Evolutionary conservation across 768 basidiomycete species (phyloP).

Genomic region (Boletus pseudo-olivaceus): DNA sequence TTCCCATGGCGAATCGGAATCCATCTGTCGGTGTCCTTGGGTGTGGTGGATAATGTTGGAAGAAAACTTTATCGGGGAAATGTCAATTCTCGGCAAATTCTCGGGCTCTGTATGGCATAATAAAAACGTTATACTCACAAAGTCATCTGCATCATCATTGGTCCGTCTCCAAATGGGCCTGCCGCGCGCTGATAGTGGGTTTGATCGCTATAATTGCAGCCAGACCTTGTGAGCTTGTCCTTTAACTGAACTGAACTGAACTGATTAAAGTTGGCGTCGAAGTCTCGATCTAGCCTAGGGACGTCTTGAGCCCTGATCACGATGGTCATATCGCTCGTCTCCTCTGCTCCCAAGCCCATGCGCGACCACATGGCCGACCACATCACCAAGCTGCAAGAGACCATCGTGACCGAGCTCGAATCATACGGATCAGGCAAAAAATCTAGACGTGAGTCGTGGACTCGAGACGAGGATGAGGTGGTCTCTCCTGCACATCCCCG

Average conservation of each 20-base stretch:
- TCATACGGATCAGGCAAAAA: constrained; percentile 2
- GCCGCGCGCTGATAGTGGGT: background rate
- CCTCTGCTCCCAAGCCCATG: constrained; percentile 4
- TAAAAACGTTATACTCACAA: background rate
- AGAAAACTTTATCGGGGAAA: background rate
- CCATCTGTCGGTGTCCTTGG: constrained; percentile 11
- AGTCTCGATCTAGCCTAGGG: background rate
- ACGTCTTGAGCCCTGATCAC: no score
- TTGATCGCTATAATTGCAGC: background rate
- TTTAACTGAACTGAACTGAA: background rate
- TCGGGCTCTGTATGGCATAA: background rate
- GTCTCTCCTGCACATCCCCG: constrained; percentile 19
- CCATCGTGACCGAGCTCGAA: constrained; percentile 22
- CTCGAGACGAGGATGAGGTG: constrained; percentile 16
- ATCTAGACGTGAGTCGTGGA: constrained; percentile 19
- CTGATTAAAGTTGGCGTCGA: background rate
- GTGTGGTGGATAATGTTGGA: background rate
- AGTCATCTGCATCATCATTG: background rate
- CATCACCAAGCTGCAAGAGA: constrained; percentile 16
- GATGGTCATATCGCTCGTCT: background rate
- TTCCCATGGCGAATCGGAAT: constrained; percentile 57
- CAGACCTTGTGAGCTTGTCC: background rate
- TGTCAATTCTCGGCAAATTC: no score
- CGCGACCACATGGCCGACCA: constrained; percentile 11
- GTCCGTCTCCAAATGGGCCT: background rate